Base-by-base conservation (phyloP, 2,329 filamentous ascomycete genomes). In the Ascochyta rabiei region DNA sequence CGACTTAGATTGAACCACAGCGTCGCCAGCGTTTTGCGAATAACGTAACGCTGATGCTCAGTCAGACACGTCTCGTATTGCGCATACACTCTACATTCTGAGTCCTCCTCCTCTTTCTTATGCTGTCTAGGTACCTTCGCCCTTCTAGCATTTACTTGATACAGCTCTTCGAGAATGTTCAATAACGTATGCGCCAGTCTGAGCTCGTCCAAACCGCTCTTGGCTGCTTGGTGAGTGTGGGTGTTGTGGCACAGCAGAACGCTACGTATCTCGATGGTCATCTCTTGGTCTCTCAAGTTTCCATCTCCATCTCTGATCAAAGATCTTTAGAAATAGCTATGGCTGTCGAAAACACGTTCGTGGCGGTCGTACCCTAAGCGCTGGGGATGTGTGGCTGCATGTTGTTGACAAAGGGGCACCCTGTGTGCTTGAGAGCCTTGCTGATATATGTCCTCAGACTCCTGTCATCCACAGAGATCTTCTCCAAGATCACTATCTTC, bases 41-140 rank as follows among this genome's bases (percentile, higher is more conserved):
- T 30, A 37, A 46, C 34, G 41, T 42, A 30, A 39, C 42, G 46
- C 46, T 46, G 30, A 42, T 50, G 46, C 47, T 55, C 46, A 46
- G 13, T 38, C 41, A 43, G 47, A 46, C 41, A 30, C n/a, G 19
- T 19, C 24, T 48, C 38, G 37, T 26, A 37, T n/a, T 30, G 19
- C 45, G 33, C 21, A 9, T 33, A 10, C 16, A 8, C 4, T 31
- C 37, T n/a, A 9, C 3, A 12, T 10, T n/a, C 37, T 30, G 2
- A 26, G 31, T 21, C 4, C 13, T 19, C 28, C 21, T 26, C 2
- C 21, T 23, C 33, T 37, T 31, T 15, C 15, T 31, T 34, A 16
- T 4, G 12, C 10, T n/a, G n/a, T 16, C n/a, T 6, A 15, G n/a
- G 3, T 10, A 5, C n/a, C 5, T 8, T 34, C n/a, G 15, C 31